A percentile compares a stretch with the other conserved stretches of the same genome.
These are phyloP conservation scores for Moricandia moricandioides DNA, from an alignment of 345 rosid genomes.

Conservation along the genomic window DNA sequence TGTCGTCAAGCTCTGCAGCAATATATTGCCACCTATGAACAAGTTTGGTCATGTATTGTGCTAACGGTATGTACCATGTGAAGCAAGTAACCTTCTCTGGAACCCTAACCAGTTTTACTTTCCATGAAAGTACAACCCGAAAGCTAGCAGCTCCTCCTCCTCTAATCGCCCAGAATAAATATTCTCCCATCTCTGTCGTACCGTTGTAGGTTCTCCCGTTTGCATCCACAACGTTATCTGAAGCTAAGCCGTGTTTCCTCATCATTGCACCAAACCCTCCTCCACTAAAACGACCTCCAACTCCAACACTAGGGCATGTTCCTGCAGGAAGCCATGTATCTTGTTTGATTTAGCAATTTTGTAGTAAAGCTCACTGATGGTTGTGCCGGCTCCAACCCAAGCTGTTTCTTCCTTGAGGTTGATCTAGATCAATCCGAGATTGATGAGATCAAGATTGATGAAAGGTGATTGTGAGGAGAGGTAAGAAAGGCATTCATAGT, in stretches of 20 bases:
- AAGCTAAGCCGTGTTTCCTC: constrained; percentile 53
- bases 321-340: constrained; percentile 59
- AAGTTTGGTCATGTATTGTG: constrained; percentile 23
- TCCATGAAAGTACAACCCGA: constrained; percentile 38
- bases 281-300: constrained; percentile 59
- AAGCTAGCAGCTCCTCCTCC: constrained; percentile 49
- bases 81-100: constrained; percentile 38
- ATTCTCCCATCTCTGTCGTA: constrained; percentile 44
- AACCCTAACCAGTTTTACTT: constrained; percentile 38
- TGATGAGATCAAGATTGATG: constrained; percentile 47
- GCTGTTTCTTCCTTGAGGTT: constrained; percentile 39
- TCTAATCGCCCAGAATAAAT: constrained; percentile 43
- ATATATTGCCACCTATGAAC: constrained; percentile 33
- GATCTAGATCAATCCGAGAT: constrained; percentile 38
- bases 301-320: constrained; percentile 57
- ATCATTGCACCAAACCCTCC: constrained; percentile 63
- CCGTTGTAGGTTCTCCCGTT: constrained; percentile 41
- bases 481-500: constrained; percentile 63
- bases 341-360: constrained; percentile 43
- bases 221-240: constrained; percentile 51
- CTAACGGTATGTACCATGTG: background rate
- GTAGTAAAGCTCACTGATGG: constrained; percentile 55
- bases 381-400: constrained; percentile 60
- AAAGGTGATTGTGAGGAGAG: constrained; percentile 44
- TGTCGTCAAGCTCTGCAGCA: constrained; percentile 9